A percentile compares a stretch with the other conserved stretches of the same genome.
phyloP scores from a whole-genome alignment of 1,284 basidiomycete genomes.

The Papiliotrema flavescens region DNA sequence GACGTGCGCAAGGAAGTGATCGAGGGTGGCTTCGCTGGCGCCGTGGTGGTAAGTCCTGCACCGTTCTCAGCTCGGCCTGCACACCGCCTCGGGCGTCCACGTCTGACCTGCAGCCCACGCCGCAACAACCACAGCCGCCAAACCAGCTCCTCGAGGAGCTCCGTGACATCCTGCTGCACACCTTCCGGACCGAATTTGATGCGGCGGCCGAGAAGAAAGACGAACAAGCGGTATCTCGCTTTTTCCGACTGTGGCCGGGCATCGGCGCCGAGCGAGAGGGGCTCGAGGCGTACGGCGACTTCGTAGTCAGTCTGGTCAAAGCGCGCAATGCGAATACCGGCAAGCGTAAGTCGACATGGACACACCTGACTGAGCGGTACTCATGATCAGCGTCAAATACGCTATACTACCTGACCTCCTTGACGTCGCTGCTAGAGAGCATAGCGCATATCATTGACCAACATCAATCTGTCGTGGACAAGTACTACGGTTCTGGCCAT shows the following conservation, averaged over 20 bases:
- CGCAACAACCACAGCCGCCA: constrained; percentile 80
- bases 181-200: constrained; percentile 75
- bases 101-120: constrained; percentile 65
- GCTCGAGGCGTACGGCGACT: constrained; percentile 86
- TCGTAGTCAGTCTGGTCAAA: constrained; percentile 86
- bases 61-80: too few relatives aligned
- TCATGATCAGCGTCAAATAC: constrained; percentile 71
- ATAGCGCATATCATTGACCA: constrained; percentile 95
- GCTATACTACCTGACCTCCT: constrained; percentile 76
- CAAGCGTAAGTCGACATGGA: constrained; percentile 61
- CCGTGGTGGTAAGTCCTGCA: constrained; percentile 66
- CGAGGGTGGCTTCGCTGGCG: constrained; percentile 78
- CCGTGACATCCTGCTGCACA: constrained; percentile 68
- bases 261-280: constrained; percentile 81
- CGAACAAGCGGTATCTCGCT: constrained; percentile 82
- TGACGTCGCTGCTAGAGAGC: constrained; percentile 88
- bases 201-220: constrained; percentile 70
- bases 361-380: background rate
- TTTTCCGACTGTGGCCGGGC: constrained; percentile 93
- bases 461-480: constrained; percentile 95
- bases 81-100: background rate
- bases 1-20: constrained; percentile 72
- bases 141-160: constrained; percentile 73
- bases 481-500: constrained; percentile 85
- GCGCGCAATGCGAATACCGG: constrained; percentile 68